A percentile compares a stretch with the other conserved stretches of the same genome.
Evolutionary conservation across 2,329 filamentous ascomycete genomes (phyloP).

Genomic region (Penicillium psychrosexuale): DNA sequence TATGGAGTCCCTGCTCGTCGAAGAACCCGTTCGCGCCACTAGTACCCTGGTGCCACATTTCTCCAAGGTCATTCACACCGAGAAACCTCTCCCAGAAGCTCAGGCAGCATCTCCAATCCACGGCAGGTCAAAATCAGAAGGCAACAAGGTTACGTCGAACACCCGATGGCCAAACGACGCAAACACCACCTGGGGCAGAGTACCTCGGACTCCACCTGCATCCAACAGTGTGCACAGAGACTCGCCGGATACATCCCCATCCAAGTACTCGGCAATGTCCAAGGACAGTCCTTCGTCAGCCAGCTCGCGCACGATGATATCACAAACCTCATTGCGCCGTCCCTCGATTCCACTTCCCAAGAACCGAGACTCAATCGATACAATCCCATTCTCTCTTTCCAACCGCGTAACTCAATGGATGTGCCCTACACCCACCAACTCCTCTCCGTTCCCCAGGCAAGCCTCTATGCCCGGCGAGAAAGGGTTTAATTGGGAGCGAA

Average conservation of each 20-base stretch:
- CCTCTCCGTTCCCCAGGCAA: conserved; percentile 6
- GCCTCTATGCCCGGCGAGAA: conserved; percentile 18
- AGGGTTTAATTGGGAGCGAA: conserved; percentile 25
- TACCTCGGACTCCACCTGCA: conserved; percentile 9
- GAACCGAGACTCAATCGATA: conserved; percentile 12
- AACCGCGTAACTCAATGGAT: conserved; percentile 34
- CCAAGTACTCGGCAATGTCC: conserved; percentile 3
- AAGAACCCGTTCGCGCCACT: conserved; percentile 17
- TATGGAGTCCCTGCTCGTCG: conserved; percentile 19
- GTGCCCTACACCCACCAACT: conserved; percentile 21
- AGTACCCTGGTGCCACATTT: conserved; percentile 34
- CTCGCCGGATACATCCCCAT: neutral
- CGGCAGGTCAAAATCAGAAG: conserved; percentile 12
- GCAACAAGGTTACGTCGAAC: conserved; percentile 7
- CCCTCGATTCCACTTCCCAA: conserved; percentile 21
- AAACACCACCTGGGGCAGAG: neutral
- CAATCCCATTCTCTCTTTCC: conserved; percentile 20
- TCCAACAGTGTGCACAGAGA: neutral
- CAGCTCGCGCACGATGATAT: conserved; percentile 23
- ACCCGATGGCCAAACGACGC: conserved; percentile 2
- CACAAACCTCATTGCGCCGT: conserved; percentile 22
- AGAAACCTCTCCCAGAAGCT: neutral
- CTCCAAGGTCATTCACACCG: conserved; percentile 20
- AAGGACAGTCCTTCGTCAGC: conserved; percentile 14
- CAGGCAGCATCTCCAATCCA: conserved; percentile 8